These are phyloP conservation scores for Oryza glumipatula DNA, from an alignment of 176 grass and related monocot genomes.

Conservation along the genomic window DNA sequence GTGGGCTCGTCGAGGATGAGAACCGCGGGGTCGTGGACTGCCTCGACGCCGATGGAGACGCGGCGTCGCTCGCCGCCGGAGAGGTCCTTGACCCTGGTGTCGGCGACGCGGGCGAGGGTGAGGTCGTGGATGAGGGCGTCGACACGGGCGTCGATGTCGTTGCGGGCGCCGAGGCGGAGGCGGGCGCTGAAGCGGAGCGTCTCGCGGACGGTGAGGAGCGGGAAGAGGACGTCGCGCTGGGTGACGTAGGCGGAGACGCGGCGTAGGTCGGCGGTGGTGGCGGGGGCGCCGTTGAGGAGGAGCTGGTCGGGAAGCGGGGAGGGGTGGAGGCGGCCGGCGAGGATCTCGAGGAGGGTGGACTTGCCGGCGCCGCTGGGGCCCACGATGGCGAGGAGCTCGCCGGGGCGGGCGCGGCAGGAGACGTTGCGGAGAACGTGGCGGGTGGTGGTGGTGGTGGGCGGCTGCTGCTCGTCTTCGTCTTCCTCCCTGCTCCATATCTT, in stretches of 20 bases:
- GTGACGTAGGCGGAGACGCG: conserved; percentile 63
- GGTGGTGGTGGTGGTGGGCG: not conserved
- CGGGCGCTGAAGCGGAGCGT: conserved; percentile 64
- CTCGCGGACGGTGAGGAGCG: conserved; percentile 73
- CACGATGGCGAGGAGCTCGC: conserved; percentile 71
- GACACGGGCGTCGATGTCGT: conserved; percentile 37
- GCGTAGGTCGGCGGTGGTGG: conserved; percentile 49
- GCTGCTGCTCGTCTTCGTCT: not conserved
- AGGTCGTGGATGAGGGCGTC: conserved; percentile 61
- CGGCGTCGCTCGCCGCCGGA: conserved; percentile 75
- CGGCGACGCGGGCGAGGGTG: conserved; percentile 48
- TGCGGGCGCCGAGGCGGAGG: conserved; percentile 54
- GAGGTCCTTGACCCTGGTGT: conserved; percentile 57
- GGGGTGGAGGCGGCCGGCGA: conserved; percentile 51
- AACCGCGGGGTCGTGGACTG: conserved; percentile 63
- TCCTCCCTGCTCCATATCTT: conserved; percentile 77
- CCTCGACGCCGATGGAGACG: conserved; percentile 76
- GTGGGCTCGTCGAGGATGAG: conserved; percentile 83
- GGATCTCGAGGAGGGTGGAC: conserved; percentile 75
- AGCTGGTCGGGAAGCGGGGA: conserved; percentile 31
- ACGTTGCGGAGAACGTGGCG: conserved; percentile 68
- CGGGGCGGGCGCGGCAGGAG: conserved; percentile 49
- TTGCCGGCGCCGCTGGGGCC: conserved; percentile 76
- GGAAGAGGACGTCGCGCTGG: conserved; percentile 70
- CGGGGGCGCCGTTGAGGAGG: conserved; percentile 43